These are phyloP conservation scores for Magnolia kwangsiensis DNA, from an alignment of 164 flowering plant species.

Conservation along the genomic window DNA sequence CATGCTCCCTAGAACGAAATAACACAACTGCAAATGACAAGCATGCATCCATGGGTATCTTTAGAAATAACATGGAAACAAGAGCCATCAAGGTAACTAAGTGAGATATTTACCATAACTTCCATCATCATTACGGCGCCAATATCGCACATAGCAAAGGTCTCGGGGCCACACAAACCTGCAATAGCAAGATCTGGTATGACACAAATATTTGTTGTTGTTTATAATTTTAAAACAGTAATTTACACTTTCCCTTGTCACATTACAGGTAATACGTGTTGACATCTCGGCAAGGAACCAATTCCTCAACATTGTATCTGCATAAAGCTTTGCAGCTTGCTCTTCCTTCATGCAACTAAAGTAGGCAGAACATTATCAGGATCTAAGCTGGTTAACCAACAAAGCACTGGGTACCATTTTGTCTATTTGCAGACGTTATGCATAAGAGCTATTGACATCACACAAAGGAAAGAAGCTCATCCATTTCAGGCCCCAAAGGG, in stretches of 20 bases:
- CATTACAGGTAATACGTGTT: background rate
- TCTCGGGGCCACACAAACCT: conserved; percentile 99
- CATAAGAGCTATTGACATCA: background rate
- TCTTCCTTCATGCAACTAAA: background rate
- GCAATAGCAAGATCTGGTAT: conserved; percentile 13
- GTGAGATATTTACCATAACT: conserved; percentile 66
- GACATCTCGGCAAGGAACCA: background rate
- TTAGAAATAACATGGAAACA: background rate
- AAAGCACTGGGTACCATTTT: too few species aligned
- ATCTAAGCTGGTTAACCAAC: background rate
- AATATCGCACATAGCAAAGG: conserved; percentile 96
- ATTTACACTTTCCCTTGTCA: background rate
- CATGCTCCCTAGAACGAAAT: conserved; percentile 93
- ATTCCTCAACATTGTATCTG: background rate
- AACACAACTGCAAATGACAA: conserved; percentile 75
- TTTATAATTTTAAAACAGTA: background rate
- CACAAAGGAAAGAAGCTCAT: background rate
- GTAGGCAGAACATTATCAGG: background rate
- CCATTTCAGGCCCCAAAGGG: background rate
- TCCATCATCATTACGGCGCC: conserved; percentile 99
- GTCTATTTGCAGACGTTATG: background rate
- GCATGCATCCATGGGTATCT: conserved; percentile 7
- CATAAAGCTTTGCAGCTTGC: conserved; percentile 1
- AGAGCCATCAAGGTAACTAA: background rate
- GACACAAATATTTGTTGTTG: background rate